Evolutionary conservation across 495 filamentous ascomycete genomes (phyloP), one percentile per base, ranked within the genome.

Genomic region (Penicillium canariense): DNA sequence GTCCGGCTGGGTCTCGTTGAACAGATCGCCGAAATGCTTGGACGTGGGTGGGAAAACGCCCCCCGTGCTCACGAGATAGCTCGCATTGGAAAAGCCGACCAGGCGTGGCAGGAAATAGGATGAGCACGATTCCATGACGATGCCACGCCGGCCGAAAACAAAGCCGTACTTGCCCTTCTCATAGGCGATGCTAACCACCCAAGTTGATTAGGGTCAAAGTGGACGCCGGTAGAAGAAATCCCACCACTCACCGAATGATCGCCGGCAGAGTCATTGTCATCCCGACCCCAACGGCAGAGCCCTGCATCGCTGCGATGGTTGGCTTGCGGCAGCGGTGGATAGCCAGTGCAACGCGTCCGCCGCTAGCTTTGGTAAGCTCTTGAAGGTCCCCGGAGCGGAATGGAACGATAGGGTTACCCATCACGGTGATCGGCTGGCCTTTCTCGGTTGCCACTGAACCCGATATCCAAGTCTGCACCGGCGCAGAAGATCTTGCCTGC

Each of bases 191-290:
- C 84, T 74, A 30, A 17, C 5, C 9, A 39, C 2, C 28, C 2
- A n/a, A 14, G 18, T 8, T 2, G 4, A 4, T 53, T 11, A 44
- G 50, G 12, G 7, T 43, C n/a, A 1, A 23, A 10, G 6, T 18
- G 2, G 22, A 3, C 20, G 0, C 5, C 14, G 3, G 7, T 7
- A 17, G 31, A 38, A 10, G 1, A 36, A 35, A 5, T 2, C 2
- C 18, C 17, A 36, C 4, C 20, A 7, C 50, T 28, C 42, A 75
- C 72, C 72, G 71, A 45, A 88, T 81, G 32, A 71, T 76, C 52
- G 79, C 77, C 1, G 84, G 83, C 10, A 88, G 77, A 12, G 80
- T 81, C 83, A 86, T 85, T 10, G 84, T 88, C 64, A 87, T 85
- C 5, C 85, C 84, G 7, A 87, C 77, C 8, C 84, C 85, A 8